Evolutionary conservation across 345 rosid species (phyloP), one percentile per base, ranked within the genome.

Genomic region (Abelmoschus esculentus): DNA sequence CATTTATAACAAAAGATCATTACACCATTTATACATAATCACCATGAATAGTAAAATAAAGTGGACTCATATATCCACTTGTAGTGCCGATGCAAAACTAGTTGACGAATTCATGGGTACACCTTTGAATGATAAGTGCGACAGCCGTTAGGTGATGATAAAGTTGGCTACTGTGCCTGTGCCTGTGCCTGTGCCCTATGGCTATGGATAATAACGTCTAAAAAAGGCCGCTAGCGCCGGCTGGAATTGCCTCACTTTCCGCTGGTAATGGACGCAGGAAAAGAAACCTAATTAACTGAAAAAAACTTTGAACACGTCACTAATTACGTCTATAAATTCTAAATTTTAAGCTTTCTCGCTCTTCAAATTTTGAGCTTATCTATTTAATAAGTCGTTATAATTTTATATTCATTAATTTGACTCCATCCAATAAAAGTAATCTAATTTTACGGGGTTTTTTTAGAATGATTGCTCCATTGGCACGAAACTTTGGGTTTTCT

Each of bases 231-330:
- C 0, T 42, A 42, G 46, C 47, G 47, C 26, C 44, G 5, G 31
- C 50, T 12, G 52, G 17, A 5, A 10, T 63, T 11, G 67, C 26
- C 18, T 1, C 19, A 40, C 67, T 18, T 63, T 63, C 31, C 15
- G 67, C 49, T 26, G 10, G 53, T 64, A 2, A 19, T 26, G 12
- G 19, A 31, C 55, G 46, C 22, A 65, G 44, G 55, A 50, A 26
- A 65, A 22, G 10, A 14, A 44, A 42, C 18, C 22, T 22, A 11
- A 6, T 2, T 63, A 12, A 32, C 36, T 5, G 49, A 29, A 32
- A n/a, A n/a, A 31, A 53, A 31, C 73, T 70, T 65, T 38, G 42
- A 38, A 7, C 10, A 38, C 7, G 75, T 63, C 67, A 42, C 9
- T 40, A 53, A 6, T 54, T 18, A 53, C 57, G 57, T 47, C 8